Percentiles rank a stretch among this genome's conserved stretches.
These are phyloP conservation scores for Microsporum canis DNA, from an alignment of 2,329 filamentous ascomycete species.

Conservation along the genomic window DNA sequence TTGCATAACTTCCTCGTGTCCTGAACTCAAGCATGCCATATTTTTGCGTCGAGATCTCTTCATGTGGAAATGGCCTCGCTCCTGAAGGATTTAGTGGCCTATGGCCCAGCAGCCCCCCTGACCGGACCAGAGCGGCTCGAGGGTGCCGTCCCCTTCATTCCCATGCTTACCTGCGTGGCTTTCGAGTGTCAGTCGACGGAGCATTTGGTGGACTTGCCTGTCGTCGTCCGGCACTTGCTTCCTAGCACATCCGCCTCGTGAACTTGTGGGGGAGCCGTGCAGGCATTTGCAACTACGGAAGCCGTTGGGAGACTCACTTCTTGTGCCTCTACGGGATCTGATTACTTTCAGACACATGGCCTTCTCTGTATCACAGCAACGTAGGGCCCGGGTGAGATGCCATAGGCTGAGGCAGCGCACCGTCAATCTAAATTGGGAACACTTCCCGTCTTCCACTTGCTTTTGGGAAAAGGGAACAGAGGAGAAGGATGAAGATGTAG, in stretches of 20 bases:
- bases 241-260: not conserved
- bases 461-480: not conserved
- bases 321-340: not conserved
- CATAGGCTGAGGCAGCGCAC: not conserved
- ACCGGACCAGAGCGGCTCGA: not conserved
- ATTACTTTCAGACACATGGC: not conserved
- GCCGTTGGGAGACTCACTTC: not conserved
- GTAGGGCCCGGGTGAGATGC: not conserved
- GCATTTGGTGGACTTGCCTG: not conserved
- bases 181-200: not conserved
- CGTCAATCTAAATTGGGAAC: not conserved
- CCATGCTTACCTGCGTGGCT: not conserved
- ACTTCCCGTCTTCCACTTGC: not conserved
- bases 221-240: not conserved
- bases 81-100: not conserved
- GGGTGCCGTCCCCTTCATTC: not conserved
- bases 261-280: not conserved
- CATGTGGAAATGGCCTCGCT: not conserved
- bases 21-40: not conserved
- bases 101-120: not conserved
- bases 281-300: not conserved
- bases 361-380: not conserved
- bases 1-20: not conserved
- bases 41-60: not conserved
- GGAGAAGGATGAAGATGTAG: not conserved